These are phyloP conservation scores for Xerocomus amazonicus DNA, from an alignment of 1,284 basidiomycete genomes.

Conservation along the genomic window DNA sequence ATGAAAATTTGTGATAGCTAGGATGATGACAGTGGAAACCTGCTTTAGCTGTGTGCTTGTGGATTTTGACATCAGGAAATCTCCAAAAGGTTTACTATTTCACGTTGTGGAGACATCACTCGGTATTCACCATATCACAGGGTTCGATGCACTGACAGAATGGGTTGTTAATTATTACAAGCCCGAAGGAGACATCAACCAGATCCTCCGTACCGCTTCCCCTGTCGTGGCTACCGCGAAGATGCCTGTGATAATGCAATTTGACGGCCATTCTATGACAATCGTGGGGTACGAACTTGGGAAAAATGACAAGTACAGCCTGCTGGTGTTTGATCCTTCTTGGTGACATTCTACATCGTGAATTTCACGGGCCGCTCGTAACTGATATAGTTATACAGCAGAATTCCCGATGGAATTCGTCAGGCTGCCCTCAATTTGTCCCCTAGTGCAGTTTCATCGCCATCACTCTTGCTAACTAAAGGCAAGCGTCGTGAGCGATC, in stretches of 20 bases:
- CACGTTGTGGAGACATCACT: neutral
- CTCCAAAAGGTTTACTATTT: slow-evolving; percentile 37
- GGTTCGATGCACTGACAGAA: slow-evolving; percentile 44
- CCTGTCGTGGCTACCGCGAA: slow-evolving; percentile 55
- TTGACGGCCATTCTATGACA: slow-evolving; percentile 79
- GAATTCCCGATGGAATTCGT: slow-evolving; percentile 27
- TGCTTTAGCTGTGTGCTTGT: slow-evolving; percentile 53
- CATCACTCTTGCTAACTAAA: slow-evolving; percentile 15
- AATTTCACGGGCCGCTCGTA: neutral
- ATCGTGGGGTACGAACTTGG: slow-evolving; percentile 78
- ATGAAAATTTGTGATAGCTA: neutral
- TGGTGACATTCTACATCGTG: slow-evolving; percentile 38
- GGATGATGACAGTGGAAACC: slow-evolving; percentile 2
- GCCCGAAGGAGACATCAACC: slow-evolving; percentile 39
- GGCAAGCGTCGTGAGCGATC: slow-evolving; percentile 19
- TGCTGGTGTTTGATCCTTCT: slow-evolving; percentile 79
- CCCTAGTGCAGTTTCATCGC: neutral
- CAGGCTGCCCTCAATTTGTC: slow-evolving; percentile 31
- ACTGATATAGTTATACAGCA: slow-evolving; percentile 20
- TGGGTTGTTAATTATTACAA: slow-evolving; percentile 65
- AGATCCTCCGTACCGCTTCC: slow-evolving; percentile 44
- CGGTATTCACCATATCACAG: slow-evolving; percentile 2
- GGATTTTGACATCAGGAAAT: slow-evolving; percentile 51
- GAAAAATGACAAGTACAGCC: slow-evolving; percentile 52
- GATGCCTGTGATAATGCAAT: slow-evolving; percentile 80